Conservation (phyloP, 202 grass and related monocot species). For the Digitaria exilis region DNA sequence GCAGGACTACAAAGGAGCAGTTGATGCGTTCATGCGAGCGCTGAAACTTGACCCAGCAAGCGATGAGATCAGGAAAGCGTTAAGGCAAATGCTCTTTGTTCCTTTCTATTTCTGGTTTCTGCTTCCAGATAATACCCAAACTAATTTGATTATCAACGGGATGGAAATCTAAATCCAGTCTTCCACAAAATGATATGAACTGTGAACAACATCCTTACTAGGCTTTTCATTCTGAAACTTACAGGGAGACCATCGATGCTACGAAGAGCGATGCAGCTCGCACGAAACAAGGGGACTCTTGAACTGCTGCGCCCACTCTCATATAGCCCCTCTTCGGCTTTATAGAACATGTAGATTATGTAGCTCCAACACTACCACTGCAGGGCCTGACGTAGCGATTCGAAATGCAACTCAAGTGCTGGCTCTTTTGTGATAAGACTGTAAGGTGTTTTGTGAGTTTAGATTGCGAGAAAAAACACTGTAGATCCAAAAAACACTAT, state of each 20-base stretch:
- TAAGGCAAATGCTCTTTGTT: background rate
- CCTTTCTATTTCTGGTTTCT: background rate
- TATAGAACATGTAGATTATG: background rate
- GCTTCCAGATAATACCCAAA: background rate
- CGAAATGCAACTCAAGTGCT: background rate
- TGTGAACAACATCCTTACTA: background rate
- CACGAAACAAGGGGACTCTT: too few relatives aligned
- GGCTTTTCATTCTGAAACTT: background rate
- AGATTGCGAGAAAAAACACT: too few relatives aligned
- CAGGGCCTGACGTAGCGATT: background rate
- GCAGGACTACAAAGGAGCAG: conserved; percentile 22
- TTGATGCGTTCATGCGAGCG: background rate
- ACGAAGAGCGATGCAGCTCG: background rate
- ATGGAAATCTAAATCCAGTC: background rate
- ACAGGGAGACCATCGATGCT: conserved; percentile 23
- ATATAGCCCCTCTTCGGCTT: too few relatives aligned
- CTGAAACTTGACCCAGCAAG: conserved; percentile 29
- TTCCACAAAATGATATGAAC: background rate
- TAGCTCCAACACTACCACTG: background rate
- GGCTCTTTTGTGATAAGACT: background rate
- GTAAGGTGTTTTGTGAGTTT: background rate
- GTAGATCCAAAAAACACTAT: too few relatives aligned
- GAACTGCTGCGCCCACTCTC: too few relatives aligned
- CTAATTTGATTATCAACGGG: background rate
- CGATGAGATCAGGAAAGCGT: conserved; percentile 24